phyloP scores from a whole-genome alignment of 371 early-diverging fungal species.

The Rhizopus arrhizus region DNA sequence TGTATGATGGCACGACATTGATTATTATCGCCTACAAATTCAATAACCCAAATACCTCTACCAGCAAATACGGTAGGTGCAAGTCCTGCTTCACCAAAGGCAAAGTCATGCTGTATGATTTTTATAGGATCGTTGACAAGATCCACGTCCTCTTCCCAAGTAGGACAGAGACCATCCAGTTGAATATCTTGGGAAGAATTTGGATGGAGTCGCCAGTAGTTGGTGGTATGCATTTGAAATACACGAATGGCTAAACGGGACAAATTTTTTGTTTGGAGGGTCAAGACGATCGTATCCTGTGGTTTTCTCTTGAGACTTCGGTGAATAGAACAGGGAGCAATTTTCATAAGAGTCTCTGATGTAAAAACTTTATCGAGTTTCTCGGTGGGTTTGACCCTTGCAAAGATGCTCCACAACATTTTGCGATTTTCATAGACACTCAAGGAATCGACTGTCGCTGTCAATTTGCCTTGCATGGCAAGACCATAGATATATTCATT shows the following conservation, averaged over 20 bases:
- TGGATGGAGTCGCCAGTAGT: conserved; percentile 38
- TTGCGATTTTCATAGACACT: conserved; percentile 25
- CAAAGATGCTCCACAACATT: conserved; percentile 20
- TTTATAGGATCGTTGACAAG: conserved; percentile 19
- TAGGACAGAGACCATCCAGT: conserved; percentile 48
- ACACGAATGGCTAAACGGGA: conserved; percentile 39
- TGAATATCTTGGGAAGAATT: conserved; percentile 23
- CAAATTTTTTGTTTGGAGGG: conserved; percentile 39
- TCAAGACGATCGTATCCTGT: conserved; percentile 22
- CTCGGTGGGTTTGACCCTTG: conserved; percentile 11
- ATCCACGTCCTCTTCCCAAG: conserved; percentile 38
- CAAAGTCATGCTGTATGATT: conserved; percentile 16
- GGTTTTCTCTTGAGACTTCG: conserved; percentile 18
- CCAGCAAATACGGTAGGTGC: conserved; percentile 36
- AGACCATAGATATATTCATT: conserved; percentile 30
- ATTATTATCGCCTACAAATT: conserved; percentile 46
- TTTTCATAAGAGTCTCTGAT: conserved; percentile 19
- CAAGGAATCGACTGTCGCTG: conserved; percentile 16
- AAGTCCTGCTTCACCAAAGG: conserved; percentile 29
- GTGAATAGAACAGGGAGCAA: conserved; percentile 21
- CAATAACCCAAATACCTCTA: conserved; percentile 52
- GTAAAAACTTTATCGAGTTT: conserved; percentile 5
- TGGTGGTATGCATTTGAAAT: conserved; percentile 42
- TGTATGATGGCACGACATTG: conserved; percentile 46
- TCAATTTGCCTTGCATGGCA: conserved; percentile 14